phyloP scores from a whole-genome alignment of 83 land plant species.

The Isoetes engelmannii region DNA sequence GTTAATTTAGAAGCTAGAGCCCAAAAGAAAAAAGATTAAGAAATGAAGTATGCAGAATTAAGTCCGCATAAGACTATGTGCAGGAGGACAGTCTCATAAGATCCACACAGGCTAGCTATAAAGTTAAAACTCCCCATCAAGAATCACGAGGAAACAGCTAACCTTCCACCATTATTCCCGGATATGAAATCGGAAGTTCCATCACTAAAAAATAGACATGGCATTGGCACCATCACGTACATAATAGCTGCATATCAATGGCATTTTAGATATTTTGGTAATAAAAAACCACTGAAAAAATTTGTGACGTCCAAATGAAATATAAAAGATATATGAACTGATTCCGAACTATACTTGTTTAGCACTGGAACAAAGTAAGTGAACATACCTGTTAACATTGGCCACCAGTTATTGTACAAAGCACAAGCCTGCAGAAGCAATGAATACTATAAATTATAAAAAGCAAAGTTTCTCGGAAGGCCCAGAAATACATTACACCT shows the following conservation, averaged over 20 bases:
- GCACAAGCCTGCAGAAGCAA: conserved; percentile 13
- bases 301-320: too few relatives aligned
- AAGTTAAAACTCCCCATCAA: not conserved
- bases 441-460: not conserved
- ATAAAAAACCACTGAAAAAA: too few relatives aligned
- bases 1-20: too few relatives aligned
- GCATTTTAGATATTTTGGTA: not conserved
- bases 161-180: conserved; percentile 5
- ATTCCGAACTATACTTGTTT: too few relatives aligned
- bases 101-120: not conserved
- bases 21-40: too few relatives aligned
- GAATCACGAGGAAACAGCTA: not conserved
- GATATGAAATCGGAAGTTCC: not conserved
- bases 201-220: conserved; percentile 11
- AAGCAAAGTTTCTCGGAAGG: too few relatives aligned
- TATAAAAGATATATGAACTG: too few relatives aligned
- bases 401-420: conserved; percentile 14
- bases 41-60: not conserved
- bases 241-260: conserved; percentile 2
- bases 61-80: too few relatives aligned
- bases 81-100: not conserved
- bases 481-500: too few relatives aligned
- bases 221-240: conserved; percentile 15
- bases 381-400: conserved; percentile 8
- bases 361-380: too few relatives aligned